Base-by-base conservation (phyloP, 1,139 yeast species). In the Pneumocystis jirovecii region DNA sequence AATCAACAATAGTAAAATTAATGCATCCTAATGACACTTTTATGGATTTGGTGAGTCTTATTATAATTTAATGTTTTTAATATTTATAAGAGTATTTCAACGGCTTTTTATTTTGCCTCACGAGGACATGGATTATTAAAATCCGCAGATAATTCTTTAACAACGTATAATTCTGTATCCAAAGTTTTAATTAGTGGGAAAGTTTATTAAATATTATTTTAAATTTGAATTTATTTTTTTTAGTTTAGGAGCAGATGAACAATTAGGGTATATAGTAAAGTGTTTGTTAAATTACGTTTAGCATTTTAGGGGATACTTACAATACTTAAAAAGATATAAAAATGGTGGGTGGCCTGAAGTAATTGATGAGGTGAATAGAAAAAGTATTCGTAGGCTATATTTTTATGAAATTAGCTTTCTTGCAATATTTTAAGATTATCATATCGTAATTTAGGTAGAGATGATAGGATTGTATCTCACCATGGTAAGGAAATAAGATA, bases 161-260 rank as follows among this genome's bases (percentile, higher is more conserved):
- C 19, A 7, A 8, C 19, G n/a, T 44, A 44, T 19, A 44, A 44
- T 44, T 44, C 15, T 44, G 66, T 0, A 67, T 71, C 64, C 74
- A 70, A 35, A 63, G 65, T 2, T 64, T 65, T 2, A 67, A 66
- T 5, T 34, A 61, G 2, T 66, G 63, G 12, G 63, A 63, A 1
- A 66, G 35, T 10, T 50, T 65, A 4, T 64, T 71, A 2, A 85
- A 83, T 70, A 70, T 72, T 3, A 82, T 91, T 19, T 73, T 75
- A 8, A 82, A 89, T 12, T 83, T 84, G 69, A 96, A 91, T 0
- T 75, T 91, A 12, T 78, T 95, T 60, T 88, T 96, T 67, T 37
- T 37, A 98, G 99, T 0, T 79, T 93, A n/a, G 99, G 99, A 0
- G 98, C 98, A 0, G 99, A 93, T 75, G 98, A 93, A 75, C 77